Evolutionary conservation across 768 basidiomycete species (phyloP).

Genomic region (Pulveroboletus sp.): DNA sequence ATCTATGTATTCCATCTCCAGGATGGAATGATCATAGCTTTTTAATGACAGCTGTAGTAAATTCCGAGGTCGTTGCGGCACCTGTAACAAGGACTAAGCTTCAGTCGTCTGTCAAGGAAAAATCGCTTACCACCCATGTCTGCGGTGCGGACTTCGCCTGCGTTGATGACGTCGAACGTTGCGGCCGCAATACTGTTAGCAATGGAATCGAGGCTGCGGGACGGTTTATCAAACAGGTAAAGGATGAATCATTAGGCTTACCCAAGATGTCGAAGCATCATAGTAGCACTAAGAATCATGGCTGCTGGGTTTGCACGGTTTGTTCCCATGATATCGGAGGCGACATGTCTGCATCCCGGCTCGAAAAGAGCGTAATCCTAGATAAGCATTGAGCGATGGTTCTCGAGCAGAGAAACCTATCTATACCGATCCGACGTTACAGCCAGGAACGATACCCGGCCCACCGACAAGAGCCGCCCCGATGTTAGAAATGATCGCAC

Average conservation of each 20-base stretch:
- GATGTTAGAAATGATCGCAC: slow-evolving; percentile 97
- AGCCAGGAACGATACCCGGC: slow-evolving; percentile 95
- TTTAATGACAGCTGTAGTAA: slow-evolving; percentile 89
- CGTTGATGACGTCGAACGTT: slow-evolving; percentile 89
- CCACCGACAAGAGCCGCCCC: slow-evolving; percentile 98
- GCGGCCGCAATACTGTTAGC: slow-evolving; percentile 92
- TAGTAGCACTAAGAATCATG: slow-evolving; percentile 94
- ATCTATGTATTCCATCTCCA: background rate
- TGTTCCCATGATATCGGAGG: slow-evolving; percentile 93
- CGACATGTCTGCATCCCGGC: slow-evolving; percentile 95
- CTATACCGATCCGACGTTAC: slow-evolving; percentile 89
- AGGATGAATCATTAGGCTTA: slow-evolving; percentile 37
- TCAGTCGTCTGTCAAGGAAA: background rate
- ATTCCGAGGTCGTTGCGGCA: slow-evolving; percentile 87
- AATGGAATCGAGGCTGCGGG: slow-evolving; percentile 74
- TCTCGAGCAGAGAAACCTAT: background rate
- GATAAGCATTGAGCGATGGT: background rate
- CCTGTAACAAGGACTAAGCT: slow-evolving; percentile 43
- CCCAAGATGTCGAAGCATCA: slow-evolving; percentile 97
- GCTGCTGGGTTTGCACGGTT: slow-evolving; percentile 96
- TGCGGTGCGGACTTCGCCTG: slow-evolving; percentile 83
- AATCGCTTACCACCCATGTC: slow-evolving; percentile 84
- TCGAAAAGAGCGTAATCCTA: slow-evolving; percentile 98
- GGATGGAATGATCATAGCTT: slow-evolving; percentile 45
- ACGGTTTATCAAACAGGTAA: slow-evolving; percentile 6